These are phyloP conservation scores for Oldenlandia corymbosa DNA, from an alignment of 257 asterid genomes.

Conservation along the genomic window DNA sequence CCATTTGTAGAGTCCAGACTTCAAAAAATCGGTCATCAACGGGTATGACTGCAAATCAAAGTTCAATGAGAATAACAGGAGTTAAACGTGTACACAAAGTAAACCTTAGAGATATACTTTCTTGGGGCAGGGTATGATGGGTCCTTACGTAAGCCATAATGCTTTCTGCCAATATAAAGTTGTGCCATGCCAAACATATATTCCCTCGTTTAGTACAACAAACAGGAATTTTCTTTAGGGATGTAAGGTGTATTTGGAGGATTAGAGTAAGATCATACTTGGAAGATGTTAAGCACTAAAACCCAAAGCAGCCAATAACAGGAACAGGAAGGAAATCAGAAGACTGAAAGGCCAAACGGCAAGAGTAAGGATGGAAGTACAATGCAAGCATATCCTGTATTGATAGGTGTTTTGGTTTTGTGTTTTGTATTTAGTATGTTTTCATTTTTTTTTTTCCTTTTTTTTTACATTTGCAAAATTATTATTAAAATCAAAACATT, in stretches of 20 bases:
- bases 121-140: not conserved
- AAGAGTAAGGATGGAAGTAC: not conserved
- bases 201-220: too few species aligned
- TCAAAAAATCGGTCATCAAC: constrained; percentile 62
- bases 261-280: too few species aligned
- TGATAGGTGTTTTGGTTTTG: too few species aligned
- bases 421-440: too few species aligned
- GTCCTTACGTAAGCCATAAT: not conserved
- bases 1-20: constrained; percentile 87
- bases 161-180: not conserved
- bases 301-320: not conserved
- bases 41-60: constrained; percentile 63
- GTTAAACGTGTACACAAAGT: not conserved
- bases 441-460: too few species aligned
- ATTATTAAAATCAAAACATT: too few species aligned
- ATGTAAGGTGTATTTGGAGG: too few species aligned
- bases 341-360: not conserved
- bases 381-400: not conserved
- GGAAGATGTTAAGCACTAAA: not conserved
- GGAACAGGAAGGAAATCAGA: not conserved
- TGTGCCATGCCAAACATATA: not conserved
- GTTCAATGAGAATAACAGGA: not conserved
- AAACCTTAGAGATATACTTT: too few species aligned
- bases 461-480: too few species aligned
- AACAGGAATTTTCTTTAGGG: too few species aligned